phyloP scores from a whole-genome alignment of 768 basidiomycete species.

The Agrocybe praecox region DNA sequence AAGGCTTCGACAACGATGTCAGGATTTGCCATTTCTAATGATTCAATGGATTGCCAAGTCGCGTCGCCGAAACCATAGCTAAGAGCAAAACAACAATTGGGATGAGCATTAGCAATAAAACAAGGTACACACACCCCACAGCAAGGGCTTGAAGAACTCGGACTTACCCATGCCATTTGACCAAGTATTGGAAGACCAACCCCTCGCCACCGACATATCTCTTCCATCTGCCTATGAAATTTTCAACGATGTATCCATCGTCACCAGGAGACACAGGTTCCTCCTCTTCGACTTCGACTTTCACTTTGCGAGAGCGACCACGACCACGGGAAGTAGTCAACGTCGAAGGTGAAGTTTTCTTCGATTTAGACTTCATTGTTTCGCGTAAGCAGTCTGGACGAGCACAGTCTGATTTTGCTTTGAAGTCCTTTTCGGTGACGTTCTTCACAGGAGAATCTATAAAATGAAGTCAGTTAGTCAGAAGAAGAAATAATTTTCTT shows the following conservation, averaged over 20 bases:
- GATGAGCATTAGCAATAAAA: not conserved
- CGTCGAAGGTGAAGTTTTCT: not conserved
- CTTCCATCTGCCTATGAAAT: slow-evolving; percentile 33
- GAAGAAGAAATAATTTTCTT: not conserved
- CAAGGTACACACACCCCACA: not conserved
- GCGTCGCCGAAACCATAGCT: slow-evolving; percentile 35
- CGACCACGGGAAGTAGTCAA: not conserved
- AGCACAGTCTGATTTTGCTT: not conserved
- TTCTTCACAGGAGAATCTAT: slow-evolving; percentile 1
- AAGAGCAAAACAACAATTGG: not conserved
- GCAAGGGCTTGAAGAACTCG: not conserved
- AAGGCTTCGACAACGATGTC: slow-evolving; percentile 31
- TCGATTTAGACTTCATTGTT: not conserved
- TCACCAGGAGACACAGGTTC: slow-evolving; percentile 8
- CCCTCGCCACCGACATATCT: slow-evolving; percentile 25
- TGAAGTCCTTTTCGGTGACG: not conserved
- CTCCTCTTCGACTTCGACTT: not conserved
- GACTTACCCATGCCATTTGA: slow-evolving; percentile 43
- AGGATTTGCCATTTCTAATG: slow-evolving; percentile 27
- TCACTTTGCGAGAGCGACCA: slow-evolving; percentile 6
- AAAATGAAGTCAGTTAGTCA: not conserved
- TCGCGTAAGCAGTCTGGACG: not conserved
- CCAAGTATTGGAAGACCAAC: slow-evolving; percentile 30
- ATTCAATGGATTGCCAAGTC: slow-evolving; percentile 36
- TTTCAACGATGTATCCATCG: slow-evolving; percentile 31